Evolutionary conservation across 2,329 filamentous ascomycete genomes (phyloP), one percentile per base, ranked within the genome.

Genomic region (Botrytis elliptica): DNA sequence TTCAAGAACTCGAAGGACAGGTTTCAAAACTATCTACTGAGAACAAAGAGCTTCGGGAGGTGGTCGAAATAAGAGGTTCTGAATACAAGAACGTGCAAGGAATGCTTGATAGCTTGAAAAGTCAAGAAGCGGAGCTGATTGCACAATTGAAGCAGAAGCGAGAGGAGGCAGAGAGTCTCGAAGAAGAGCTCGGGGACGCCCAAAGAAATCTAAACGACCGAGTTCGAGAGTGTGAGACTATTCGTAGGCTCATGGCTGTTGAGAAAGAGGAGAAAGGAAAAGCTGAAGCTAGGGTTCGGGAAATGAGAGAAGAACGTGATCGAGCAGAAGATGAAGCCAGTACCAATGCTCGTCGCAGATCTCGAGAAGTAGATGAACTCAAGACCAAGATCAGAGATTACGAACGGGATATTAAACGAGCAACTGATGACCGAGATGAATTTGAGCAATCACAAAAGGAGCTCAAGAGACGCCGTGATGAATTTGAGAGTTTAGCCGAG

Each of bases 251-350:
- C 74, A 85, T 99, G 20, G 91, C 91, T 25, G 95, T 98, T 77
- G 93, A 95, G 14, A 94, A 98, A 81, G 89, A 92, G 74, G 93
- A 95, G 12, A 94, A 98, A 81, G 89, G 92, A 74, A 88, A 93
- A 16, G 91, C 95, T 1, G 95, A 98, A 77, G 86, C 86, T 75
- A 93, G 94, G 79, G 89, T 97, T 29, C 90, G 93, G 42, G 95
- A 98, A 77, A 96, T 97, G 90, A 92, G 93, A 71, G 90, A 98
- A 81, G 96, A 99, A 82, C 90, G 96, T 29, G 96, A 99, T 81
- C 90, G 94, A 3, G 91, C 94, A 3, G 95, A 99, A 82, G 95
- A 98, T 76, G 95, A 98, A 83, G 91, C 94, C 4, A 93, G 90
- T 79, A 92, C 90, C 0, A 87, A 93, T 67, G 92, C 92, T 20